Percentiles rank a stretch among this genome's conserved stretches.
These are phyloP conservation scores for Quercus ilex DNA, from an alignment of 306 rosid species.

Conservation along the genomic window DNA sequence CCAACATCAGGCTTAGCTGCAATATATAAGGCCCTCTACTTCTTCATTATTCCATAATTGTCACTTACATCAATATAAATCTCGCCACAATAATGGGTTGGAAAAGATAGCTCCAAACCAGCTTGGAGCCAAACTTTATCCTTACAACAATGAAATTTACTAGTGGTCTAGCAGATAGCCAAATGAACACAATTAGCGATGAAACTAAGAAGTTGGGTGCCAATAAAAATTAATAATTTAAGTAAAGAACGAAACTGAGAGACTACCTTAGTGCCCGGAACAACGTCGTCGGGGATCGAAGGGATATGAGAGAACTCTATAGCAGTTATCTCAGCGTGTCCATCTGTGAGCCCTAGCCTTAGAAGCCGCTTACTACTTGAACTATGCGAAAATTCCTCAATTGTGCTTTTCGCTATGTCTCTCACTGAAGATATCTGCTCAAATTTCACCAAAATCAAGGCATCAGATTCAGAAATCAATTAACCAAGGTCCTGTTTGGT, in stretches of 20 bases:
- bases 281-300: conserved; percentile 46
- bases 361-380: conserved; percentile 57
- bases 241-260: neutral
- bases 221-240: neutral
- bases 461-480: neutral
- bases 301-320: conserved; percentile 67
- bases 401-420: conserved; percentile 57
- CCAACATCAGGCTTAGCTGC: too few relatives aligned
- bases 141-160: neutral
- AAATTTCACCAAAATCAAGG: conserved; percentile 8
- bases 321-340: conserved; percentile 71
- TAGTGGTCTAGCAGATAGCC: neutral
- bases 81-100: too few relatives aligned
- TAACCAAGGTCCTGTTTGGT: neutral
- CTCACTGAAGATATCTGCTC: conserved; percentile 69
- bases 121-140: too few relatives aligned
- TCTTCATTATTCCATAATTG: too few relatives aligned
- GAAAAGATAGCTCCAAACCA: too few relatives aligned
- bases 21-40: too few relatives aligned
- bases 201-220: neutral
- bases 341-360: conserved; percentile 69
- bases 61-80: too few relatives aligned
- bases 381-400: conserved; percentile 43
- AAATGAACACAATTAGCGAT: neutral
- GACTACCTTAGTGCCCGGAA: conserved; percentile 89